Evolutionary conservation across 805 yeast genomes (phyloP), one percentile per base, ranked within the genome.

Genomic region (Nakazawaea holstii): DNA sequence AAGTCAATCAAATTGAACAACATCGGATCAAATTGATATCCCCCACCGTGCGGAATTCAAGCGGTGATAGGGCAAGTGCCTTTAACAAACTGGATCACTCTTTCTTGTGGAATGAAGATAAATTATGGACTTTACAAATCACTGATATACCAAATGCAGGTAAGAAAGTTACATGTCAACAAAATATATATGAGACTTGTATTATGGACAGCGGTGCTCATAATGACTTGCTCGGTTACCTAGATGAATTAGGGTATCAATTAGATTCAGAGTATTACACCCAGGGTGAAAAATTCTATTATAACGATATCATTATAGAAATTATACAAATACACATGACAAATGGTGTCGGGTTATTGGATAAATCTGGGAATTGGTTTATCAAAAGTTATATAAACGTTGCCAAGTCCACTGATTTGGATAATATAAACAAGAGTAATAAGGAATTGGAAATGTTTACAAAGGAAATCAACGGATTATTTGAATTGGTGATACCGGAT

Each of bases 71-170:
- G 24, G 24, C 24, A 20, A 46, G 62, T 5, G 44, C 58, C 6
- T 30, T 50, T 33, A 39, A 52, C 36, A 15, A 51, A 31, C 46
- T 48, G n/a, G 41, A 38, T 11, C 43, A 48, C 15, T 37, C 55
- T 6, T 38, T 45, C 4, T 43, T 54, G 47, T 54, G 49, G 52
- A 56, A 52, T 48, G 32, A 45, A 29, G 24, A 28, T 8, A 69
- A 56, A 52, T 65, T 64, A 36, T 86, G 91, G 92, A 73, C 82
- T 1, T 56, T 86, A 7, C 85, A 79, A 54, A 69, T 81, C 26
- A 69, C 79, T 5, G 95, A 87, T 62, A 82, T 87, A 10, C 94
- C 94, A 1, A 77, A 82, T 6, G 91, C 88, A 8, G 92, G 92
- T 3, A 76, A 72, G 65, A 73, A 77, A 57, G 74, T 76, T 61